Conservation (phyloP, 108 stramenopile genomes). For the Aureococcus anophagefferens region DNA sequence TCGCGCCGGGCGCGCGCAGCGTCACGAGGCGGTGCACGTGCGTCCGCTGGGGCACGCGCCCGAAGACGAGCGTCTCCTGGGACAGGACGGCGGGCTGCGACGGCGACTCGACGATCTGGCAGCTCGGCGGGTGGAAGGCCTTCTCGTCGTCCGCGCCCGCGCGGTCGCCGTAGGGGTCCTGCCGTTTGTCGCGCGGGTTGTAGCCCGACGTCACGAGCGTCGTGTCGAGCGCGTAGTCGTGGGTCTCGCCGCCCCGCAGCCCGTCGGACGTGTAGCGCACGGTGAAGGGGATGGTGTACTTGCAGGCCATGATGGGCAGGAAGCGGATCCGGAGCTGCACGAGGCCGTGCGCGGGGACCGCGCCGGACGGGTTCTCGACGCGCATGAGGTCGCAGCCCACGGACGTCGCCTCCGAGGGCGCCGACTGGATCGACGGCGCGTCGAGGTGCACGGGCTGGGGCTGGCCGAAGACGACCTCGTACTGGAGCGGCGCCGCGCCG, state of each 20-base stretch:
- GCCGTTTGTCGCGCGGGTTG: conserved; percentile 5
- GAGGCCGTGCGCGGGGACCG: not conserved
- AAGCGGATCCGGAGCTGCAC: conserved; percentile 12
- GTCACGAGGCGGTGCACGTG: not conserved
- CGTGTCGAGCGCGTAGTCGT: not conserved
- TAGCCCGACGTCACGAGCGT: conserved; percentile 3
- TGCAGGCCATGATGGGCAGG: conserved; percentile 13
- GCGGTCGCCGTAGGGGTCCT: not conserved
- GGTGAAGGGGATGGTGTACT: not conserved
- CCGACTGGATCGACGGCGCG: too few species aligned
- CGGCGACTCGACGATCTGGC: not conserved
- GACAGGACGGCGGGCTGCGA: conserved; percentile 4
- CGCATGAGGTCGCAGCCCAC: conserved; percentile 7
- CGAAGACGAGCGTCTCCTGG: not conserved
- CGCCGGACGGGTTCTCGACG: conserved; percentile 14
- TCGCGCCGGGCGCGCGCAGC: not conserved
- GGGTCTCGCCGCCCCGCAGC: too few species aligned
- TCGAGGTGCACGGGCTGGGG: too few species aligned
- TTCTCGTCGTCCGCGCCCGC: not conserved
- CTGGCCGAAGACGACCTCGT: not conserved
- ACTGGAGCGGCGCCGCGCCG: conserved; percentile 1
- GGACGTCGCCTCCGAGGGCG: not conserved
- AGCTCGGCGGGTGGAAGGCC: not conserved
- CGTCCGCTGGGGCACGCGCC: conserved; percentile 4
- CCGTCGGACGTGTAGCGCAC: not conserved